A percentile compares a stretch with the other conserved stretches of the same genome.
phyloP scores from a whole-genome alignment of 768 basidiomycete genomes.

The Lactifluus volemus region DNA sequence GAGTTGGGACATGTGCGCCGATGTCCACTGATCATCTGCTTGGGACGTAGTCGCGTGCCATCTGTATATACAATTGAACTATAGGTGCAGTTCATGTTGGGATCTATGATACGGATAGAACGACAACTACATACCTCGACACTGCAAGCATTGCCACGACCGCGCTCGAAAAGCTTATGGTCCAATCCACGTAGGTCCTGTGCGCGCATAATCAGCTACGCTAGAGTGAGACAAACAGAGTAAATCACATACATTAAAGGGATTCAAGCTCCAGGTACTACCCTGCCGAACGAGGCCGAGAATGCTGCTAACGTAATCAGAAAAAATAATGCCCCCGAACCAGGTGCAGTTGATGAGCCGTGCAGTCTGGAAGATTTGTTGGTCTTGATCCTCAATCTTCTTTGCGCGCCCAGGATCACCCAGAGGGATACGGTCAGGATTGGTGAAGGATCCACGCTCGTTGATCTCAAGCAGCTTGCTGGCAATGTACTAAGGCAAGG shows the following conservation, averaged over 20 bases:
- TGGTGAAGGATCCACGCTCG: slow-evolving; percentile 53
- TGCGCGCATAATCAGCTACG: background rate
- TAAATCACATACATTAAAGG: slow-evolving; percentile 48
- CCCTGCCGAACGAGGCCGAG: slow-evolving; percentile 72
- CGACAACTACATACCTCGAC: slow-evolving; percentile 47
- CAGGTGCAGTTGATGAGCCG: slow-evolving; percentile 72
- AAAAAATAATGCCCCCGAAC: slow-evolving; percentile 73
- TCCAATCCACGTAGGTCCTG: slow-evolving; percentile 60
- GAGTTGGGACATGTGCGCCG: slow-evolving; percentile 36
- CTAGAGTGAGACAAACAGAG: background rate
- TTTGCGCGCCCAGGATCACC: slow-evolving; percentile 23
- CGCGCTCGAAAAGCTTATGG: slow-evolving; percentile 65
- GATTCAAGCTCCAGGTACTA: slow-evolving; percentile 66
- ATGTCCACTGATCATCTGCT: slow-evolving; percentile 65
- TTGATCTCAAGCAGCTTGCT: slow-evolving; percentile 72
- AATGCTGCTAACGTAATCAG: slow-evolving; percentile 76
- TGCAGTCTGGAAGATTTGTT: slow-evolving; percentile 76
- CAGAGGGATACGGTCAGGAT: slow-evolving; percentile 40
- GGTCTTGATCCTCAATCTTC: slow-evolving; percentile 28
- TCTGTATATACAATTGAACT: slow-evolving; percentile 84
- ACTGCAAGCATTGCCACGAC: slow-evolving; percentile 73
- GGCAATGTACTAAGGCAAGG: slow-evolving; percentile 59
- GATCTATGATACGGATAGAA: background rate
- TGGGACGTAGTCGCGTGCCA: slow-evolving; percentile 77
- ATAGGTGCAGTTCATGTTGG: background rate